These are phyloP conservation scores for Fusarium hainanense DNA, from an alignment of 2,329 filamentous ascomycete species.

Conservation along the genomic window DNA sequence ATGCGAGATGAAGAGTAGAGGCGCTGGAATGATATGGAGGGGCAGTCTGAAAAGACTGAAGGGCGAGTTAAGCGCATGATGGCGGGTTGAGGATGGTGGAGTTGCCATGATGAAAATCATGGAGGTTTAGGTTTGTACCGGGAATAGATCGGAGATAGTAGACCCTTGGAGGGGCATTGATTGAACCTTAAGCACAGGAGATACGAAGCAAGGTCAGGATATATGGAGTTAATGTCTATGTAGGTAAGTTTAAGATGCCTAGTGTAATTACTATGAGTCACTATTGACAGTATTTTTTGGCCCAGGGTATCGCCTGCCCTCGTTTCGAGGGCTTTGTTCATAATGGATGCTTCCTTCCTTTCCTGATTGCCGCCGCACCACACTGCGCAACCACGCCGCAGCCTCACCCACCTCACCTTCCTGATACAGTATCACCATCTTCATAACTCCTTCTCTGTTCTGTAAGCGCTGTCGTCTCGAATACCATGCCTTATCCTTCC, in stretches of 20 bases:
- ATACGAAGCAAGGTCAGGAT: background rate
- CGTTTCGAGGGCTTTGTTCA: slow-evolving; percentile 37
- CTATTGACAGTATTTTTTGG: slow-evolving; percentile 29
- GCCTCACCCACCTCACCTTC: slow-evolving; percentile 14
- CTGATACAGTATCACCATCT: slow-evolving; percentile 6
- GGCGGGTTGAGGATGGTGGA: background rate
- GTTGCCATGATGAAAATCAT: slow-evolving; percentile 33
- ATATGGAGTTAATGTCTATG: background rate
- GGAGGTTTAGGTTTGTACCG: slow-evolving; percentile 36
- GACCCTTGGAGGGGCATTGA: background rate
- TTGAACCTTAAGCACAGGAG: background rate
- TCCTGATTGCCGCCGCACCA: background rate
- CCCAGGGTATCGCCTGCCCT: slow-evolving; percentile 46
- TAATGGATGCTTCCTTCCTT: slow-evolving; percentile 16
- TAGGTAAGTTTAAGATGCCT: slow-evolving; percentile 11
- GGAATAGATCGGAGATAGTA: slow-evolving; percentile 41
- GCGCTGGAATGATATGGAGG: slow-evolving; percentile 1
- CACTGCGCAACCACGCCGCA: background rate
- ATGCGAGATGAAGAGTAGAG: slow-evolving; percentile 45
- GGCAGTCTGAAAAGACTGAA: slow-evolving; percentile 2
- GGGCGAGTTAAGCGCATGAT: slow-evolving; percentile 32
- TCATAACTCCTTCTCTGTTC: background rate
- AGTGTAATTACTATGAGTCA: slow-evolving; percentile 29
- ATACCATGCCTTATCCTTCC: background rate
- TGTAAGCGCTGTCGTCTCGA: slow-evolving; percentile 17